phyloP scores from a whole-genome alignment of 129 eudicot species.

The Flaveria ramosissima region DNA sequence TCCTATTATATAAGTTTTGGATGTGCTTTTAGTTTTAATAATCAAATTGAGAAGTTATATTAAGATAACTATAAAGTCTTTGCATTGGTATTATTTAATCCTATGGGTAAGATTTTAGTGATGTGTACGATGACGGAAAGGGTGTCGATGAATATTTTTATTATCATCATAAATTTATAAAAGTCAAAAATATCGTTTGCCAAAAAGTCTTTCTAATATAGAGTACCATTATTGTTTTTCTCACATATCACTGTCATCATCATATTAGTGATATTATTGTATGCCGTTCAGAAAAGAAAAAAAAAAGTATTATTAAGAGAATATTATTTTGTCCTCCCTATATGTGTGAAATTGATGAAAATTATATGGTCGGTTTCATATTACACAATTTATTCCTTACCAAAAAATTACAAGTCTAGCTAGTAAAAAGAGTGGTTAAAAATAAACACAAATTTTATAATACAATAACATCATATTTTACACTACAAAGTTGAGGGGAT shows the following conservation, averaged over 20 bases:
- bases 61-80: background rate
- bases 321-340: too few relatives aligned
- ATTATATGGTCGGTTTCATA: too few relatives aligned
- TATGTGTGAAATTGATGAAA: too few relatives aligned
- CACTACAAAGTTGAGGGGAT: constrained; percentile 20
- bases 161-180: background rate
- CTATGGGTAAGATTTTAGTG: background rate
- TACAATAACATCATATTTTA: constrained; percentile 22
- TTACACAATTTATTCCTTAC: too few relatives aligned
- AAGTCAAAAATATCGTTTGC: background rate
- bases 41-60: background rate
- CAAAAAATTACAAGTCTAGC: background rate
- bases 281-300: too few relatives aligned
- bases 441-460: constrained; percentile 6
- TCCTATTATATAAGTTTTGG: background rate
- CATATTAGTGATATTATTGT: too few relatives aligned
- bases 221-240: background rate
- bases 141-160: background rate
- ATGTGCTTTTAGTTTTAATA: background rate
- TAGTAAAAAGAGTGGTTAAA: background rate
- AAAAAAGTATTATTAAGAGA: too few relatives aligned
- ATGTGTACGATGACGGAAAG: background rate
- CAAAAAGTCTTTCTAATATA: background rate
- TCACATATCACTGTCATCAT: background rate
- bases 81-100: background rate